A percentile compares a stretch with the other conserved stretches of the same genome.
Evolutionary conservation across 2,329 filamentous ascomycete genomes (phyloP).

Genomic region (Alternaria hordeiaustralica): DNA sequence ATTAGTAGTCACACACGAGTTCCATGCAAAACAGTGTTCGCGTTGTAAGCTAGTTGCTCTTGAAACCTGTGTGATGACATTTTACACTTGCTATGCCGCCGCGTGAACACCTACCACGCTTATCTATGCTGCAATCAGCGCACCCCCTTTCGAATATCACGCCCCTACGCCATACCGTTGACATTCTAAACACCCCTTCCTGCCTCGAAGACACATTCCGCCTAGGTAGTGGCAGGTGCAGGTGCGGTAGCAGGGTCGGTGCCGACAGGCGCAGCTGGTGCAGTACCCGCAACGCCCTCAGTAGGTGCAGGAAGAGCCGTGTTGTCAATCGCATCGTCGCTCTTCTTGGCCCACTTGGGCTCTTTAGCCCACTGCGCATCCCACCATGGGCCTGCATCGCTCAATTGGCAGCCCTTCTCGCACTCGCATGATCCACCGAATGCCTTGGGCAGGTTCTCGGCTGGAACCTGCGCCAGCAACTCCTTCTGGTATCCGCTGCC

Average conservation of each 20-base stretch:
- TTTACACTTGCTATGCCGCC: constrained; percentile 4
- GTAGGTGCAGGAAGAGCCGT: constrained; percentile 37
- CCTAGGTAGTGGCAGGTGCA: constrained; percentile 48
- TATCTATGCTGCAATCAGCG: constrained; percentile 7
- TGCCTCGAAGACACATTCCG: not conserved
- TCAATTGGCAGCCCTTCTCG: constrained; percentile 80
- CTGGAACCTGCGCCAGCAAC: constrained; percentile 81
- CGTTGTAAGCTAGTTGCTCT: not conserved
- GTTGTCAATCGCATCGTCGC: constrained; percentile 40
- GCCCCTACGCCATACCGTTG: constrained; percentile 4
- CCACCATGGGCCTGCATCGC: constrained; percentile 90
- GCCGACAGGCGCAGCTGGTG: constrained; percentile 23
- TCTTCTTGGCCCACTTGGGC: constrained; percentile 56
- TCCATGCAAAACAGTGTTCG: not conserved
- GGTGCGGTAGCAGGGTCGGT: constrained; percentile 20
- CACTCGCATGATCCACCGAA: constrained; percentile 89
- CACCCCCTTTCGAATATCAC: not conserved
- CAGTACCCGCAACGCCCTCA: constrained; percentile 26
- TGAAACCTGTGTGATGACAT: constrained; percentile 2
- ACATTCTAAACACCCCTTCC: not conserved
- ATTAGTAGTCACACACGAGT: not conserved
- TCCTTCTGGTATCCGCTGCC: constrained; percentile 82
- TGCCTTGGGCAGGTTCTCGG: constrained; percentile 85
- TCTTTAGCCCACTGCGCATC: constrained; percentile 72
- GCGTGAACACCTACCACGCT: constrained; percentile 2